Base-by-base conservation (phyloP, 2,329 filamentous ascomycete species). In the Taxawa tesnikishii region DNA sequence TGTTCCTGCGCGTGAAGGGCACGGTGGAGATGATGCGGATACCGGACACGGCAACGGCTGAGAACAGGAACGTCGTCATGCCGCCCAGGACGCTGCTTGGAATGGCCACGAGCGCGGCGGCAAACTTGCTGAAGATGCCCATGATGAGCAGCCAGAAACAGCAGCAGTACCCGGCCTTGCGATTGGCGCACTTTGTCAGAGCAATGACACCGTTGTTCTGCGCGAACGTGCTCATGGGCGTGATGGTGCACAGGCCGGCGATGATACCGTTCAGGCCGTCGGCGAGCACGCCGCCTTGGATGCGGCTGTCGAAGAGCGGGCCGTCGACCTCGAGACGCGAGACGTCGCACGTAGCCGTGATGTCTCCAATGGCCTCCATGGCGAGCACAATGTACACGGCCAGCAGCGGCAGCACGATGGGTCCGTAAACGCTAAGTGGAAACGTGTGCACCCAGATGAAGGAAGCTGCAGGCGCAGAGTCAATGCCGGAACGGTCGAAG, bases 121-220 rank as follows among this genome's bases (percentile, higher is more conserved):
- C 82, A 44, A 88, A 87, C 55, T 90, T 90, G 43, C 80, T 73
- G 45, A 88, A 84, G 38, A 90, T 62, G 11, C 83, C 83, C 73
- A 85, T 84, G 43, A 90, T 54, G 39, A 90, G 57, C 8, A 90
- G 68, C 62, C 85, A 85, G 46, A 80, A 65, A 51, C 73, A 84
- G 49, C 76, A 80, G 29, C 76, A 79, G 51, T 84, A 85, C 4
- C 83, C 83, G 4, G 82, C 83, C 28, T 75, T 79, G 33, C 83
- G 73, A 53, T 84, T 88, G 1, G 83, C 83, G 51, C 82, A 88
- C 11, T 81, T 70, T 0, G 83, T 90, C 27, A 90, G 64, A 0
- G 82, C 79, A 38, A 90, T 87, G 31, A 88, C 80, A 21, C 82
- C 82, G 51, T 88, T 87, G 60, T 88, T 88, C 53, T 87, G 81